These are phyloP conservation scores for Pythium rishiriense DNA, from an alignment of 352 stramenopile genomes.

Conservation along the genomic window DNA sequence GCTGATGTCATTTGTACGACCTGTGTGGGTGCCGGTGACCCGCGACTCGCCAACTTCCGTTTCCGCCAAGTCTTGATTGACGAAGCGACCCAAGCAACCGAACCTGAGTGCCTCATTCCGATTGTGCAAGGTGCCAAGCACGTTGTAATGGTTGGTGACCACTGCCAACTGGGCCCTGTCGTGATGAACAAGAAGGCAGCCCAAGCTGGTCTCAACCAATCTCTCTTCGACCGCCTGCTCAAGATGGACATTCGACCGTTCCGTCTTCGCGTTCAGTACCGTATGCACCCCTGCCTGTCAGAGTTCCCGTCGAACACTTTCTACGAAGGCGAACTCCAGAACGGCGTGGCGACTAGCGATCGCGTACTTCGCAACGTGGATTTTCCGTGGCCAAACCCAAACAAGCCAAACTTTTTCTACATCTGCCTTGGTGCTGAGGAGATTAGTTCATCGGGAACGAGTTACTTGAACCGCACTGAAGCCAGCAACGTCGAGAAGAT, in stretches of 20 bases:
- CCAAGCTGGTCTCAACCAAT: slow-evolving; percentile 96
- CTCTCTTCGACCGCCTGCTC: slow-evolving; percentile 97
- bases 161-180: slow-evolving; percentile 97
- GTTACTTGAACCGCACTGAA: slow-evolving; percentile 98
- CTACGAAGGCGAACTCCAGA: slow-evolving; percentile 99
- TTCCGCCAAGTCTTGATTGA: slow-evolving; percentile 99
- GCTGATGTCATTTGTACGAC: slow-evolving; percentile 99
- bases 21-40: slow-evolving; percentile 97
- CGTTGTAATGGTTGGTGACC: slow-evolving; percentile 99
- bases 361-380: slow-evolving; percentile 86
- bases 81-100: slow-evolving; percentile 99
- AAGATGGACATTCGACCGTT: slow-evolving; percentile 95
- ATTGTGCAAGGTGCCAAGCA: slow-evolving; percentile 99
- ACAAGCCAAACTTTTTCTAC: slow-evolving; percentile 99
- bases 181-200: slow-evolving; percentile 99
- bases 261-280: slow-evolving; percentile 98
- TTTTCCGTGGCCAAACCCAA: slow-evolving; percentile 97
- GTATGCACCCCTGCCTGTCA: slow-evolving; percentile 98
- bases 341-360: slow-evolving; percentile 96
- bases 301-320: slow-evolving; percentile 99
- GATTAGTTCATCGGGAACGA: slow-evolving; percentile 97
- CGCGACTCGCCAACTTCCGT: slow-evolving; percentile 96
- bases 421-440: slow-evolving; percentile 96
- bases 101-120: slow-evolving; percentile 98
- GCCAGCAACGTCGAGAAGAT: slow-evolving; percentile 98